Evolutionary conservation across 768 basidiomycete species (phyloP), one percentile per base, ranked within the genome.

Genomic region (Strobilomyces echinocephalus): DNA sequence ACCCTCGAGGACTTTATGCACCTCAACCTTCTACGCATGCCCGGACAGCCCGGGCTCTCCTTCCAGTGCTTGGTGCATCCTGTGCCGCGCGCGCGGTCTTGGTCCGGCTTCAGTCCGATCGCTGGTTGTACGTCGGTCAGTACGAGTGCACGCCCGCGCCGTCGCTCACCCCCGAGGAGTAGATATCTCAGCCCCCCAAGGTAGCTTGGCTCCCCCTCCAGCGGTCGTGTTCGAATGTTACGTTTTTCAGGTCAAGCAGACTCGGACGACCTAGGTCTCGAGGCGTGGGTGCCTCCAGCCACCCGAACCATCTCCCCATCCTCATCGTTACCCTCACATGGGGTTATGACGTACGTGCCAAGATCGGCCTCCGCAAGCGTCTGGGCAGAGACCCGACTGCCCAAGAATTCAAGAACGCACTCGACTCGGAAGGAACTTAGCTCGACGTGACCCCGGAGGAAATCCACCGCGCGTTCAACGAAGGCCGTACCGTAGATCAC

Each of bases 51-150:
- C 1, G 57, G 57, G 1, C 24, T 65, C 0, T 62, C 57, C 34
- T 64, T 64, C n/a, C 33, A 34, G 2, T 59, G 54, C 3, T 54
- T 50, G 3, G 41, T 30, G 2, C 0, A 31, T 4, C 41, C 6
- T 2, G 48, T 49, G 2, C 54, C 54, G 3, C 6, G 2, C 7
- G 56, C 39, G 20, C 55, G 53, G 55, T 55, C 9, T 21, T 57
- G n/a, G 51, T 63, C 1, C 49, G 58, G 31, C 4, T 65, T n/a
- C 54, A 42, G 4, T 12, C 57, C 1, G 58, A 53, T 8, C 28
- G 44, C 18, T 67, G 57, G 62, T 33, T 58, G 15, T 63, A 57
- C 16, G 62, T 62, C 11, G 52, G 56, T 3, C 62, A 64, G 50
- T 64, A 64, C 20, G 34, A 26, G 3, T 56, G 63, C 20, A 50